These are phyloP conservation scores for Verticillium nonalfalfae DNA, from an alignment of 2,329 filamentous ascomycete species.

Conservation along the genomic window DNA sequence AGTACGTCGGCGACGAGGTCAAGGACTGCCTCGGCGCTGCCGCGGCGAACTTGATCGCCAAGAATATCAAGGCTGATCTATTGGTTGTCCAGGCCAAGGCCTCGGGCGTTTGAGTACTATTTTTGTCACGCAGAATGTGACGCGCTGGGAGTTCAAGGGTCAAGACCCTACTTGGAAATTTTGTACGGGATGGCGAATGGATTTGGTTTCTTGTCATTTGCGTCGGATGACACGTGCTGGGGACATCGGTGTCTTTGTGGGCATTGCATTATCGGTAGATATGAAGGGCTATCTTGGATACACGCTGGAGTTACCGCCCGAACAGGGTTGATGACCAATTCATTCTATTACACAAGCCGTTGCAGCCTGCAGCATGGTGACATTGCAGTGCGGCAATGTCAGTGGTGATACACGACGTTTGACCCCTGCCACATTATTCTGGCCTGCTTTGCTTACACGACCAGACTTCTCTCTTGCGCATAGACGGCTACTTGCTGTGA, in stretches of 20 bases:
- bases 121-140: neutral
- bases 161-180: neutral
- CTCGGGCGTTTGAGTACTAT: neutral
- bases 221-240: neutral
- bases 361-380: neutral
- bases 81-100: slow-evolving; percentile 15
- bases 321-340: neutral
- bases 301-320: neutral
- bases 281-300: neutral
- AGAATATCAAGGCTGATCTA: slow-evolving; percentile 19
- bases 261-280: neutral
- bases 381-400: neutral
- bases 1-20: slow-evolving; percentile 16
- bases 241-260: neutral
- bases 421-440: neutral
- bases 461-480: neutral
- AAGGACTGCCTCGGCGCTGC: slow-evolving; percentile 15
- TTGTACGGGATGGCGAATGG: neutral
- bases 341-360: neutral
- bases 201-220: neutral
- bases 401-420: neutral
- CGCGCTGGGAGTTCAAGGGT: neutral
- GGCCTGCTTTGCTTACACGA: neutral
- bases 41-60: slow-evolving; percentile 11
- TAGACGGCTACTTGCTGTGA: too few relatives aligned